A percentile compares a stretch with the other conserved stretches of the same genome.
phyloP scores from a whole-genome alignment of 2,329 filamentous ascomycete genomes.

The Aspergillus sp. region DNA sequence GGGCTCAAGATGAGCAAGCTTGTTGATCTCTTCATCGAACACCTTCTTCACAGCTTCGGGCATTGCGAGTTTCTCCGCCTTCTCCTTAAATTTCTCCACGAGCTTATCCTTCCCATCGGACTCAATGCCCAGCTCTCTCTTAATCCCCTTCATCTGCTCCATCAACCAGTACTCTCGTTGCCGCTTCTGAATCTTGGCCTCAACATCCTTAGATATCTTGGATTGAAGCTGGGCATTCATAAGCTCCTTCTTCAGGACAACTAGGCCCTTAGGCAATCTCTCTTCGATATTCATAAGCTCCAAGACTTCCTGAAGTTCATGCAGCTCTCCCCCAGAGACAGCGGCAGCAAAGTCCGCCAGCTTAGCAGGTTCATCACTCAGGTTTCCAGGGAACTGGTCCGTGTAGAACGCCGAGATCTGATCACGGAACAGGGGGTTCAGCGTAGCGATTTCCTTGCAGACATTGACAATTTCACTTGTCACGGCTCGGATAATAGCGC shows the following conservation, averaged over 20 bases:
- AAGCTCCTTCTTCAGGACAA: constrained; percentile 94
- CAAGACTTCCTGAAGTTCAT: constrained; percentile 88
- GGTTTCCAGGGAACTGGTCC: constrained; percentile 90
- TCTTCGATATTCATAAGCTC: constrained; percentile 88
- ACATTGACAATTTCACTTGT: constrained; percentile 98
- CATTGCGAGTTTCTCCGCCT: constrained; percentile 91
- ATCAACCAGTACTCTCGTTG: constrained; percentile 98
- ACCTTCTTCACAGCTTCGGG: constrained; percentile 95
- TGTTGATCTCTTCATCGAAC: constrained; percentile 97
- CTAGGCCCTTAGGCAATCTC: constrained; percentile 83
- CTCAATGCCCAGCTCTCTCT: constrained; percentile 90
- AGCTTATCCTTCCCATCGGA: constrained; percentile 98
- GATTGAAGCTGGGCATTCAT: constrained; percentile 97
- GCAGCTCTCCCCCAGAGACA: constrained; percentile 88
- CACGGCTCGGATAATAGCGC: constrained; percentile 82
- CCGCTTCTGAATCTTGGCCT: constrained; percentile 94
- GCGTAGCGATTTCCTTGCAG: constrained; percentile 91
- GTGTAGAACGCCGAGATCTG: constrained; percentile 97
- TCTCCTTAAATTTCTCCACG: constrained; percentile 95
- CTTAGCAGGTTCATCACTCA: constrained; percentile 91
- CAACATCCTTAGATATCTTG: constrained; percentile 97
- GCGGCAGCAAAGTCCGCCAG: constrained; percentile 96
- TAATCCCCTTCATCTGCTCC: constrained; percentile 99
- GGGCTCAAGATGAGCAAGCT: constrained; percentile 90
- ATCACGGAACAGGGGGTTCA: constrained; percentile 94